A percentile compares a stretch with the other conserved stretches of the same genome.
Evolutionary conservation across 805 yeast genomes (phyloP).

Genomic region (Yarrowia sp.): DNA sequence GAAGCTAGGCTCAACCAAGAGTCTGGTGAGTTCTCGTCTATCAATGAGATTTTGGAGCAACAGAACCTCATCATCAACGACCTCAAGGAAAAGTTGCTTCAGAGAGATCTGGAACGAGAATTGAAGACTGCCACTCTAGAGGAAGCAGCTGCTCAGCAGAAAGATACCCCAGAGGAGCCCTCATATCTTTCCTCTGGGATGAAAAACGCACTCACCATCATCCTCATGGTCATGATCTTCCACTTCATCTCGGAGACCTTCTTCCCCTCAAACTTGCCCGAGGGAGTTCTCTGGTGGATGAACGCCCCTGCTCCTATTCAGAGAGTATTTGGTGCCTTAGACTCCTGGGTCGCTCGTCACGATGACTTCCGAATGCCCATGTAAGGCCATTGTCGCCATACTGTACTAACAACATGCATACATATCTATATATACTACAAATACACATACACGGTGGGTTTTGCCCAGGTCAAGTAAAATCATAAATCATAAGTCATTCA

Average conservation of each 20-base stretch:
- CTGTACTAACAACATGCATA: conserved; percentile 8
- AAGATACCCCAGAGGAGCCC: neutral
- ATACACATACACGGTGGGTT: neutral
- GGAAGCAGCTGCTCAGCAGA: too few relatives aligned
- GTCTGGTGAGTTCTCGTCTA: conserved; percentile 2
- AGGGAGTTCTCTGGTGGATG: conserved; percentile 36
- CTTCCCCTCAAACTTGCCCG: conserved; percentile 21
- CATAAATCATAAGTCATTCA: conserved; percentile 27
- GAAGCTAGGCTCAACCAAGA: conserved; percentile 1
- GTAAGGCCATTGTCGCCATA: neutral
- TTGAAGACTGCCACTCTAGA: too few relatives aligned
- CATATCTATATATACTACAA: neutral
- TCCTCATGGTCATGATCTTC: neutral
- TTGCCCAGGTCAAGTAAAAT: neutral
- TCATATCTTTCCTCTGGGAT: neutral
- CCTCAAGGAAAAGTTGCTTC: conserved; percentile 9
- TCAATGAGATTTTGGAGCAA: conserved; percentile 14
- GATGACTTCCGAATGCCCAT: conserved; percentile 27
- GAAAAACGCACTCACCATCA: neutral
- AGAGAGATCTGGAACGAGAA: neutral
- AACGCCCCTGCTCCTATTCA: conserved; percentile 18
- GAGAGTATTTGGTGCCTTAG: conserved; percentile 18
- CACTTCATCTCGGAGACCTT: conserved; percentile 23
- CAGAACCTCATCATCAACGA: conserved; percentile 29
- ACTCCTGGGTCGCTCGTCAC: conserved; percentile 27